phyloP scores from a whole-genome alignment of 106 monocot genomes.

The Gastrodia elata region DNA sequence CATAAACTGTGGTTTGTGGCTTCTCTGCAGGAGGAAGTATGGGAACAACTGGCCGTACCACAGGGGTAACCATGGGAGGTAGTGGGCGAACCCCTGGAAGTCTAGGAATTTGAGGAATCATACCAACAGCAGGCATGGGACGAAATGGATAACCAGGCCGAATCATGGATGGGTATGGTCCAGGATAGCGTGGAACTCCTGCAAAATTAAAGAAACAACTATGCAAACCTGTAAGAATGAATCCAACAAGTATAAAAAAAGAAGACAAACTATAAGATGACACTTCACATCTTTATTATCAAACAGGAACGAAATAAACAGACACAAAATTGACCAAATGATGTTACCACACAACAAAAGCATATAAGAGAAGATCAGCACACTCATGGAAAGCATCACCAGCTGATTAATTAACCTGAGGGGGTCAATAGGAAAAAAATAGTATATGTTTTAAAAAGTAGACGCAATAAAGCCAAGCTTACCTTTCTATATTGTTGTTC shows the following conservation, averaged over 20 bases:
- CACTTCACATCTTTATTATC: slow-evolving; percentile 4
- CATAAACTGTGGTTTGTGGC: slow-evolving; percentile 95
- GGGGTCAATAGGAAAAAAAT: slow-evolving; percentile 20
- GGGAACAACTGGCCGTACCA: slow-evolving; percentile 52
- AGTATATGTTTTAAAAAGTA: slow-evolving; percentile 27
- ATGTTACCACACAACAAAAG: slow-evolving; percentile 50
- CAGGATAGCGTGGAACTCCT: slow-evolving; percentile 79
- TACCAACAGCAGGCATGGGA: slow-evolving; percentile 43
- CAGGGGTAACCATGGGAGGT: slow-evolving; percentile 44
- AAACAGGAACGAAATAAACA: background rate
- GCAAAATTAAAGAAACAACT: slow-evolving; percentile 42
- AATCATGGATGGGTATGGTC: slow-evolving; percentile 46
- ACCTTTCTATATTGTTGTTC: slow-evolving; percentile 41
- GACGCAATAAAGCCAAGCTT: slow-evolving; percentile 29
- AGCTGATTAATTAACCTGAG: slow-evolving; percentile 44
- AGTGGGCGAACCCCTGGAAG: slow-evolving; percentile 51
- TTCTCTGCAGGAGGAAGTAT: slow-evolving; percentile 73
- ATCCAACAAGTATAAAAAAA: slow-evolving; percentile 10
- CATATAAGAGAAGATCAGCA: slow-evolving; percentile 37
- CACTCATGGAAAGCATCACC: slow-evolving; percentile 32
- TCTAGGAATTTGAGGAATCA: slow-evolving; percentile 41
- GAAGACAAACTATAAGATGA: slow-evolving; percentile 1
- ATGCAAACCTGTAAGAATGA: slow-evolving; percentile 55
- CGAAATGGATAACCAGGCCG: slow-evolving; percentile 72
- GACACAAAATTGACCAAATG: slow-evolving; percentile 14